phyloP scores from a whole-genome alignment of 1,139 yeast species.

The Debaryomyces fabryi region DNA sequence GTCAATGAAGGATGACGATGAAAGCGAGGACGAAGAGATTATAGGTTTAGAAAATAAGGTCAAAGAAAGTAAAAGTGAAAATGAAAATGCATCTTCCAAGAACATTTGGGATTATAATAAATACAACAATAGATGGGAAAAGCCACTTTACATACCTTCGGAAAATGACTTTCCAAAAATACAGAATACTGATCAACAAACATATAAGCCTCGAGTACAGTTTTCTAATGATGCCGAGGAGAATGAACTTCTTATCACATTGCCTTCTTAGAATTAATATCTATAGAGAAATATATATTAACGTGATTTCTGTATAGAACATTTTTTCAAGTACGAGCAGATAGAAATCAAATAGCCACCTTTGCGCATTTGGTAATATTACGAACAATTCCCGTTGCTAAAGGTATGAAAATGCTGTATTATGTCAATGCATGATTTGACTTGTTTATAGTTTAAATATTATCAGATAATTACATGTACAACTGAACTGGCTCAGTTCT shows the following conservation, averaged over 20 bases:
- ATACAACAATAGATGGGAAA: conserved; percentile 54
- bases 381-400: too few species aligned
- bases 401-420: neutral
- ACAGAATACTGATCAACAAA: neutral
- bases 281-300: neutral
- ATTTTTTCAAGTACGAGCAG: neutral
- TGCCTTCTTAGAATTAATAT: conserved; percentile 12
- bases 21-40: conserved; percentile 30
- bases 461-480: neutral
- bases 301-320: neutral
- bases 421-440: neutral
- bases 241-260: conserved; percentile 25
- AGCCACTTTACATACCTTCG: conserved; percentile 42
- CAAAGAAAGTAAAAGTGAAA: conserved; percentile 20
- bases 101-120: conserved; percentile 60
- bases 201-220: conserved; percentile 22
- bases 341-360: neutral
- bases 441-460: neutral
- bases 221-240: conserved; percentile 22
- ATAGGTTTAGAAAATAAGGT: conserved; percentile 29
- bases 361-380: too few species aligned
- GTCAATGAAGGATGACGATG: conserved; percentile 22
- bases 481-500: neutral
- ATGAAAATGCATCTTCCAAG: conserved; percentile 15
- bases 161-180: neutral